Evolutionary conservation across 495 filamentous ascomycete genomes (phyloP), one percentile per base, ranked within the genome.

Genomic region (Tetracladium setigerum): DNA sequence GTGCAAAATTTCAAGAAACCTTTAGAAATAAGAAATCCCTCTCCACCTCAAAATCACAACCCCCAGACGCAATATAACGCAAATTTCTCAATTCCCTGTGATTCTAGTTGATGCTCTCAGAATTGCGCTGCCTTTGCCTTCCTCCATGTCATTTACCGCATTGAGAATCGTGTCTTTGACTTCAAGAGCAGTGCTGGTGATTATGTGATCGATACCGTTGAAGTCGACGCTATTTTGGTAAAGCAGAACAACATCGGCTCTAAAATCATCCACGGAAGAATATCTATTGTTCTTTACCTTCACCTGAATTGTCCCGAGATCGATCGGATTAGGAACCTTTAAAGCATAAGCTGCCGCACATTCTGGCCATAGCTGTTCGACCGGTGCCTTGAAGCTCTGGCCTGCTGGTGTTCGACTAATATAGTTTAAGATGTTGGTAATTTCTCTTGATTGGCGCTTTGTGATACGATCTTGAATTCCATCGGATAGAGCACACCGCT

Each of bases 291-390:
- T 69, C 56, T 86, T 87, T 6, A 96, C 66, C 54, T 85, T 89
- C 40, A 62, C 67, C 56, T 97, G 89, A 60, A 96, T 86, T 4
- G 80, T 83, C 37, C 73, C 72, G 15, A 97, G 73, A 59, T 95
- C 90, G 73, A 90, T 88, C 0, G 89, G 90, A 0, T 78, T 71
- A 32, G 75, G 76, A 52, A 97, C 75, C 52, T 87, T 76, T 3
- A 73, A 69, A 5, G 67, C 71, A 59, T 97, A 97, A 55, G 91
- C 83, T 5, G 58, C 55, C 65, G 66, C 68, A 16, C 72, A 49
- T 0, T 10, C 14, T n/a, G 73, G 72, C 71, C 71, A 77, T 7
- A 71, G 43, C 12, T 58, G 51, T 24, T 62, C 47, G 5, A 97
- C 91, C 1, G 91, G 83, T 41, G 81, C 75, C 37, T 72, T 66